Conservation (phyloP, 1,284 basidiomycete genomes). For the Malassezia arunalokei region DNA sequence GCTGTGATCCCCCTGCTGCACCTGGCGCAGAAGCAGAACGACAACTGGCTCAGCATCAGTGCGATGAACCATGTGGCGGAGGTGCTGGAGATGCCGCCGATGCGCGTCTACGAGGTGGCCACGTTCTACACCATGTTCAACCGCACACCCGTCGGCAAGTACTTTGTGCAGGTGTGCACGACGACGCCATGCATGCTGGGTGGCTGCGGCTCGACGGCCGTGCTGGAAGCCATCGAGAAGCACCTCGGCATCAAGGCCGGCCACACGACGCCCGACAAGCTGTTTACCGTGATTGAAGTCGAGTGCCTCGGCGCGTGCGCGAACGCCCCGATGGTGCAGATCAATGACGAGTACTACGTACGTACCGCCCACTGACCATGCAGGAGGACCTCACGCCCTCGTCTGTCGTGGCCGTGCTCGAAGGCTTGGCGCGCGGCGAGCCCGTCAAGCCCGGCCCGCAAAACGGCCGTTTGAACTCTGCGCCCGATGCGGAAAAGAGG, state of each 20-base stretch:
- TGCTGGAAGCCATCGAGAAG: slow-evolving; percentile 69
- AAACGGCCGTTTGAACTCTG: slow-evolving; percentile 67
- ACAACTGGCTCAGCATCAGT: slow-evolving; percentile 95
- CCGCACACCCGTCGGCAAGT: slow-evolving; percentile 74
- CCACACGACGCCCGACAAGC: slow-evolving; percentile 82
- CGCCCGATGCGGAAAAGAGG: slow-evolving; percentile 66
- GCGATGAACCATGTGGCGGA: slow-evolving; percentile 94
- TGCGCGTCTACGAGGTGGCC: slow-evolving; percentile 98
- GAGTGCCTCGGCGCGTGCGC: slow-evolving; percentile 93
- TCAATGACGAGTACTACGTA: slow-evolving; percentile 93
- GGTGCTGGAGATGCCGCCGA: slow-evolving; percentile 83
- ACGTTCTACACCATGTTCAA: slow-evolving; percentile 95
- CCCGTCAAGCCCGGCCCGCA: slow-evolving; percentile 87
- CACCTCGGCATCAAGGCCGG: slow-evolving; percentile 77
- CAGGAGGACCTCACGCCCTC: slow-evolving; percentile 94
- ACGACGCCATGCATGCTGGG: slow-evolving; percentile 96
- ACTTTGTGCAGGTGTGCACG: slow-evolving; percentile 97
- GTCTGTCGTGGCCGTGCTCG: slow-evolving; percentile 73
- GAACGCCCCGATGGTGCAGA: slow-evolving; percentile 97
- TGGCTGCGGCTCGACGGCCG: slow-evolving; percentile 68
- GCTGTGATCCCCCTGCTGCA: slow-evolving; percentile 94
- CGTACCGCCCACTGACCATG: slow-evolving; percentile 37
- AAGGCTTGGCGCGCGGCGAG: slow-evolving; percentile 70
- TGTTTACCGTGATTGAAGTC: slow-evolving; percentile 94
- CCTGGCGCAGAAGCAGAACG: slow-evolving; percentile 91